phyloP scores from a whole-genome alignment of 148 eudicot species.

The Gaultheria prostrata region DNA sequence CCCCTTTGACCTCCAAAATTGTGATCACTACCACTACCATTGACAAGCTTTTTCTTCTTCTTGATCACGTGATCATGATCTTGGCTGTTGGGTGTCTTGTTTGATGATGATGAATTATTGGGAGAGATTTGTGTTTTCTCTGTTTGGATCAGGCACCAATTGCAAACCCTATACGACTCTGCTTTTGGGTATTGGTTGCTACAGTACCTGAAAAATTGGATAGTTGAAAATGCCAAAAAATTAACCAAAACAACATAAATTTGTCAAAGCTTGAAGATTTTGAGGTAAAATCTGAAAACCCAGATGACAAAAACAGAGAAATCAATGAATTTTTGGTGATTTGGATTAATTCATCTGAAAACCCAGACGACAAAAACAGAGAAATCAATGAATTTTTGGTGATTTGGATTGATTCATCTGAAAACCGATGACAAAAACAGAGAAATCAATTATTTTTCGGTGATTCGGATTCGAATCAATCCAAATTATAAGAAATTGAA shows the following conservation, averaged over 20 bases:
- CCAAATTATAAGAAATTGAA: background rate
- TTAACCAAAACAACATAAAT: no score
- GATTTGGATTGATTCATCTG: no score
- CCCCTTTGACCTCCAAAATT: conserved; percentile 13
- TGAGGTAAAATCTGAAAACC: background rate
- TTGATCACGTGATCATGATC: conserved; percentile 21
- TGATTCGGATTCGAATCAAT: background rate
- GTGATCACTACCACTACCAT: background rate
- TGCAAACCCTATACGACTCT: conserved; percentile 63
- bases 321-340: background rate
- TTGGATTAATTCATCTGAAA: no score
- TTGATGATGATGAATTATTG: conserved; percentile 38
- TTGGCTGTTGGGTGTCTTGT: conserved; percentile 18
- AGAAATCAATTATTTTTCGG: background rate
- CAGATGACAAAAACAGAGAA: background rate
- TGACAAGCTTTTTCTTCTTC: conserved; percentile 10
- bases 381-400: background rate
- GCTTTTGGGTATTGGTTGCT: conserved; percentile 77
- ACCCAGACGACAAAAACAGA: conserved; percentile 3
- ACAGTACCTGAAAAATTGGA: conserved; percentile 54
- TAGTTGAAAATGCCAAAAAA: background rate
- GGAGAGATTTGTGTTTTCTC: conserved; percentile 23
- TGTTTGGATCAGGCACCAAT: conserved; percentile 63
- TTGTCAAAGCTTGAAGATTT: background rate
- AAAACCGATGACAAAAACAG: background rate